Evolutionary conservation across 140 eudicot species (phyloP).

Genomic region (Flaveria floridana): DNA sequence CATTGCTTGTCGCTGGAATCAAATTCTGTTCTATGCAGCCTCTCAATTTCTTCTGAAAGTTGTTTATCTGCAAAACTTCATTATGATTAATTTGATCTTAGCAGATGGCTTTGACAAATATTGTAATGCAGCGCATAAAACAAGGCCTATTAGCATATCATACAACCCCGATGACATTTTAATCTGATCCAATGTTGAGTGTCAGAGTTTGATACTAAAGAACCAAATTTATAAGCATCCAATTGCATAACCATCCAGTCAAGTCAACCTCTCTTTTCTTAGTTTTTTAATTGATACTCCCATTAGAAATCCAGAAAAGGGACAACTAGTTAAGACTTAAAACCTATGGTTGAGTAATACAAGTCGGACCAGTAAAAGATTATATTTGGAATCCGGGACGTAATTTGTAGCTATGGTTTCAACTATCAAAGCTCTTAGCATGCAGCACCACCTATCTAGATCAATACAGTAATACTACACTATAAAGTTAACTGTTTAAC

Average conservation of each 20-base stretch:
- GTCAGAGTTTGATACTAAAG: background rate
- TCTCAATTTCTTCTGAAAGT: conserved; percentile 64
- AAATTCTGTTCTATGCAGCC: conserved; percentile 37
- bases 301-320: background rate
- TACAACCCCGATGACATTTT: background rate
- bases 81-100: background rate
- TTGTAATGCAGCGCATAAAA: background rate
- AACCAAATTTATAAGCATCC: background rate
- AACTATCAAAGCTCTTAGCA: background rate
- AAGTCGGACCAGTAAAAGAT: background rate
- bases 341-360: background rate
- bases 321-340: background rate
- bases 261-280: background rate
- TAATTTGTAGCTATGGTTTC: background rate
- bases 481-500: background rate
- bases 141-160: background rate
- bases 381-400: background rate
- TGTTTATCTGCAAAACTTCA: conserved; percentile 47
- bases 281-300: background rate
- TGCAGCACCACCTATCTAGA: background rate
- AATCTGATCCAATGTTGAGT: background rate
- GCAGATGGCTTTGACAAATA: background rate
- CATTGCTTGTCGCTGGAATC: conserved; percentile 30
- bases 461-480: background rate
- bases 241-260: background rate